Percentiles rank a stretch among this genome's conserved stretches.
Conservation (phyloP, 768 basidiomycete species). For the Neoboletus magnificus region DNA sequence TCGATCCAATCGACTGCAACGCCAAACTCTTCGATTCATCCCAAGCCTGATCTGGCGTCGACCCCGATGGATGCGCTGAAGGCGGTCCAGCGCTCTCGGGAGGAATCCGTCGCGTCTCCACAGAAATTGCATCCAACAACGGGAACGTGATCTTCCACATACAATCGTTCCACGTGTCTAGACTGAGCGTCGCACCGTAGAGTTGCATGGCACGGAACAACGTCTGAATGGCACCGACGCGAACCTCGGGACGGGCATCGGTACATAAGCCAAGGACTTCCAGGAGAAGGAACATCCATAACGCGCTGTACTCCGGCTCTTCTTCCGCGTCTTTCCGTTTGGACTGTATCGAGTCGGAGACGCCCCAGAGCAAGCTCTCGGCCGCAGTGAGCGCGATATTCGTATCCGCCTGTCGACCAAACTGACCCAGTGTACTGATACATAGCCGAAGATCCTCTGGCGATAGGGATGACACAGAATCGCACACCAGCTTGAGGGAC, state of each 20-base stretch:
- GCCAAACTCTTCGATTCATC: slow-evolving; percentile 88
- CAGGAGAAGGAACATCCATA: slow-evolving; percentile 92
- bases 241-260: slow-evolving; percentile 82
- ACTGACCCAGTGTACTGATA: slow-evolving; percentile 86
- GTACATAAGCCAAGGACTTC: slow-evolving; percentile 82
- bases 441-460: slow-evolving; percentile 81
- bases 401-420: slow-evolving; percentile 89
- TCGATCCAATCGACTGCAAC: slow-evolving; percentile 76
- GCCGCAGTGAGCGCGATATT: slow-evolving; percentile 96
- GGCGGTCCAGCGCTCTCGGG: slow-evolving; percentile 12
- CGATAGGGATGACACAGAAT: slow-evolving; percentile 81
- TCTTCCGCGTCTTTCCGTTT: slow-evolving; percentile 65
- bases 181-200: slow-evolving; percentile 82
- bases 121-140: slow-evolving; percentile 66
- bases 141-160: slow-evolving; percentile 92
- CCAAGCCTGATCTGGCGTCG: slow-evolving; percentile 52
- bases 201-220: slow-evolving; percentile 91
- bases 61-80: not conserved
- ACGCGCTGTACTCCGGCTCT: slow-evolving; percentile 67
- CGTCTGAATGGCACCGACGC: slow-evolving; percentile 93
- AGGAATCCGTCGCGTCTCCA: slow-evolving; percentile 45
- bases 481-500: slow-evolving; percentile 90
- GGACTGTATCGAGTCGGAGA: slow-evolving; percentile 91
- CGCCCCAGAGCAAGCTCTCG: slow-evolving; percentile 90
- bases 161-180: slow-evolving; percentile 85